phyloP scores from a whole-genome alignment of 768 basidiomycete species.

The Dentipellis sp. region DNA sequence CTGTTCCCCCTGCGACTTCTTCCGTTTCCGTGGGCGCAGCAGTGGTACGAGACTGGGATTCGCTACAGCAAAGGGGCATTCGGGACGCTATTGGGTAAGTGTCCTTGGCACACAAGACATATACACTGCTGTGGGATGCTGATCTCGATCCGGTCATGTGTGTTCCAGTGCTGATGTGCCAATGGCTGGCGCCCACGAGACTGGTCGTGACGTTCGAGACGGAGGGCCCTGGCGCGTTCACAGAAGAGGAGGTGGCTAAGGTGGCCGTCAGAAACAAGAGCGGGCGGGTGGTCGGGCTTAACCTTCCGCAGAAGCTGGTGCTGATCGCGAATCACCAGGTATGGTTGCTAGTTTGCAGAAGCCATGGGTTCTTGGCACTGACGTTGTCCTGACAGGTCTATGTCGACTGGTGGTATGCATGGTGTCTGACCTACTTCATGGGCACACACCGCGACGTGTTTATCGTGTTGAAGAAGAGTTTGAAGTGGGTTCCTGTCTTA shows the following conservation, averaged over 20 bases:
- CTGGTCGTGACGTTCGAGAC: constrained; percentile 68
- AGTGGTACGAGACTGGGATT: constrained; percentile 60
- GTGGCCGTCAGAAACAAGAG: constrained; percentile 46
- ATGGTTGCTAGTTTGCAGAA: background rate
- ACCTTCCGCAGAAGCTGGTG: constrained; percentile 72
- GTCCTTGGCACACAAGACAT: background rate
- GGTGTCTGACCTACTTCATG: constrained; percentile 72
- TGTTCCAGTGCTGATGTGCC: constrained; percentile 59
- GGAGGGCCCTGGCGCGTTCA: constrained; percentile 55
- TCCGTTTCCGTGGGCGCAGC: constrained; percentile 46
- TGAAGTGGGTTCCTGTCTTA: constrained; percentile 78
- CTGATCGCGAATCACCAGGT: constrained; percentile 94
- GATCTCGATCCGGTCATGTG: background rate
- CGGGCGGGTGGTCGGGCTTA: constrained; percentile 52
- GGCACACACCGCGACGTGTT: constrained; percentile 61
- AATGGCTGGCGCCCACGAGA: constrained; percentile 75
- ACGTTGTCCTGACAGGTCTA: constrained; percentile 42
- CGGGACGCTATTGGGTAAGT: constrained; percentile 62
- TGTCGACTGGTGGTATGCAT: constrained; percentile 81
- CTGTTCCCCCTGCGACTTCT: constrained; percentile 58
- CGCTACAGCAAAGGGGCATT: constrained; percentile 80
- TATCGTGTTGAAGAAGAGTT: constrained; percentile 88
- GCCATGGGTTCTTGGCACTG: background rate
- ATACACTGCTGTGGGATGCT: background rate
- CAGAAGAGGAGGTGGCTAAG: constrained; percentile 44